phyloP scores from a whole-genome alignment of 176 grass and related monocot species.

The Carex parvula region DNA sequence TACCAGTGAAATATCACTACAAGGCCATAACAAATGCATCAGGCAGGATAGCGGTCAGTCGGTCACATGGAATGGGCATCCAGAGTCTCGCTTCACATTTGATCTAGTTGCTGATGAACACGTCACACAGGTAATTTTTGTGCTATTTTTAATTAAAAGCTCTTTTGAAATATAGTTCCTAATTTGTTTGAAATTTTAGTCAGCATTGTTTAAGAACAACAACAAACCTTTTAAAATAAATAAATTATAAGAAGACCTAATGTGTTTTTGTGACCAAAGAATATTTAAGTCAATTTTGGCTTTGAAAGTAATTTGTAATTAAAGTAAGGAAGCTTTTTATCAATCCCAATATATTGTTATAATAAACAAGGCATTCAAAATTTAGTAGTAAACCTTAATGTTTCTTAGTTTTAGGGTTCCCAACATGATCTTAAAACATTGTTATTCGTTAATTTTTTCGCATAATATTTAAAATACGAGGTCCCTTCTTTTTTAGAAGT shows the following conservation, averaged over 20 bases:
- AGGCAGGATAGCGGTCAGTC: slow-evolving; percentile 77
- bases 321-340: not conserved
- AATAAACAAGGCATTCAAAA: not conserved
- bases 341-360: not conserved
- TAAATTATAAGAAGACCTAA: not conserved
- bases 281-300: not conserved
- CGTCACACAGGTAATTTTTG: slow-evolving; percentile 57
- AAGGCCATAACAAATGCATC: slow-evolving; percentile 64
- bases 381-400: not conserved
- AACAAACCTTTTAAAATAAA: not conserved
- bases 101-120: slow-evolving; percentile 93
- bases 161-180: not conserved
- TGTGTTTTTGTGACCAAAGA: not conserved
- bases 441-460: not conserved
- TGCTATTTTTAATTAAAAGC: not conserved
- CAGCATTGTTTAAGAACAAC: not conserved
- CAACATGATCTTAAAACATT: not conserved
- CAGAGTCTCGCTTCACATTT: slow-evolving; percentile 93
- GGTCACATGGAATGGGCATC: slow-evolving; percentile 78
- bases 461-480: not conserved
- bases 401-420: not conserved
- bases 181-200: not conserved
- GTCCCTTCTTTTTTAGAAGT: not conserved
- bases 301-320: not conserved
- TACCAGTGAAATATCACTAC: slow-evolving; percentile 63